Evolutionary conservation across 2,329 filamentous ascomycete genomes (phyloP).

Genomic region (Alternaria hordeiaustralica): DNA sequence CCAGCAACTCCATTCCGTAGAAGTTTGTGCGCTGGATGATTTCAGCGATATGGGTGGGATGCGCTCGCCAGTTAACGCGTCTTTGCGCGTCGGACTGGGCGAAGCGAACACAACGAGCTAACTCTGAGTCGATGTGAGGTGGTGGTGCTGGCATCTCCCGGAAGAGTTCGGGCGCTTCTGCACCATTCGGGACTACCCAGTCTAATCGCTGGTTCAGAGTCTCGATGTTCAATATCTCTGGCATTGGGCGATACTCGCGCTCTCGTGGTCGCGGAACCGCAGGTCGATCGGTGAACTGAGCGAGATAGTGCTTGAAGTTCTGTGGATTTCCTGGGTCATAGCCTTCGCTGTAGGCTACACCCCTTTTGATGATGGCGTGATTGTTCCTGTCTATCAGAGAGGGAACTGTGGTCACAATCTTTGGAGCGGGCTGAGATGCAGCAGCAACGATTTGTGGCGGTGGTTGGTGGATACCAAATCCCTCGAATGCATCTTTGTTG

Average conservation of each 20-base stretch:
- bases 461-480: too few species aligned
- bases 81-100: constrained; percentile 1
- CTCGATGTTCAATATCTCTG: neutral
- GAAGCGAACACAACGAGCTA: constrained; percentile 11
- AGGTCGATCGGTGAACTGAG: neutral
- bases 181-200: neutral
- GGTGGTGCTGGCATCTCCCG: neutral
- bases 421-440: neutral
- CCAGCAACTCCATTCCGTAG: neutral
- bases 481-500: neutral
- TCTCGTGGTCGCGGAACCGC: neutral
- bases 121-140: neutral
- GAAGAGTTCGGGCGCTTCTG: neutral
- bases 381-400: neutral
- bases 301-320: neutral
- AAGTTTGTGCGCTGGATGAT: constrained; percentile 8
- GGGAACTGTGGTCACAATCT: neutral
- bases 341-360: neutral
- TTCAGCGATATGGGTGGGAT: constrained; percentile 2
- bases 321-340: neutral
- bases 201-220: neutral
- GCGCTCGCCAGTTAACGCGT: constrained; percentile 1
- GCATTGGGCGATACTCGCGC: neutral
- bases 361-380: neutral
- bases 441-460: neutral